Conservation (phyloP, 345 rosid genomes). For the Salix udensis region DNA sequence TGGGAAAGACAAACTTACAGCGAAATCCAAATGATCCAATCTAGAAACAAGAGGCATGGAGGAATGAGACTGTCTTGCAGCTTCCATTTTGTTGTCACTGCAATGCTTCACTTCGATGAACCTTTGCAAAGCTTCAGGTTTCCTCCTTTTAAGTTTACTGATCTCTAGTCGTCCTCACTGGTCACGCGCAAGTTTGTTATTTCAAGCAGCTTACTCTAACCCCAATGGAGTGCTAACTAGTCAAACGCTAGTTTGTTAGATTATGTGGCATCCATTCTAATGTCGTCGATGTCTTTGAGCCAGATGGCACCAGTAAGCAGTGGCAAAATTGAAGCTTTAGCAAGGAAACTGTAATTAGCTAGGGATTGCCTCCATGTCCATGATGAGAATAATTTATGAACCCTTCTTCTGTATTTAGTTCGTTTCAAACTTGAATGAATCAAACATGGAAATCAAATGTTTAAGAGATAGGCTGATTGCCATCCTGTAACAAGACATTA, state of each 20-base stretch:
- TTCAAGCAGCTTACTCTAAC: background rate
- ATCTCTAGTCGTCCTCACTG: background rate
- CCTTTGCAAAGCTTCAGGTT: slow-evolving; percentile 7
- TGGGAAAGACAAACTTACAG: slow-evolving; percentile 36
- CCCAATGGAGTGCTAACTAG: background rate
- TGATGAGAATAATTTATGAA: background rate
- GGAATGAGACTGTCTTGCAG: slow-evolving; percentile 36
- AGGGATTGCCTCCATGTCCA: background rate
- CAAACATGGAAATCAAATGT: no score
- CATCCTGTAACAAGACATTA: background rate
- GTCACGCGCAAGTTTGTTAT: background rate
- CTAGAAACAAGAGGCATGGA: slow-evolving; percentile 53
- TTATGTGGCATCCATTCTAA: slow-evolving; percentile 12
- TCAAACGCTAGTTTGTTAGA: slow-evolving; percentile 27
- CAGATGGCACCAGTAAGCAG: background rate
- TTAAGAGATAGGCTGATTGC: background rate
- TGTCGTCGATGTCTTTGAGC: no score
- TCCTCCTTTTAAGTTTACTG: background rate
- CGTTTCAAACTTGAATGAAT: no score
- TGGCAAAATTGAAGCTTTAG: background rate
- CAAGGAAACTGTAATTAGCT: background rate
- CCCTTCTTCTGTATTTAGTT: no score
- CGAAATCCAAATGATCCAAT: slow-evolving; percentile 70
- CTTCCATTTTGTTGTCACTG: slow-evolving; percentile 36
- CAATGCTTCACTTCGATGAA: background rate